phyloP scores from a whole-genome alignment of 2,329 filamentous ascomycete species.

The Botrytis sinoallii region DNA sequence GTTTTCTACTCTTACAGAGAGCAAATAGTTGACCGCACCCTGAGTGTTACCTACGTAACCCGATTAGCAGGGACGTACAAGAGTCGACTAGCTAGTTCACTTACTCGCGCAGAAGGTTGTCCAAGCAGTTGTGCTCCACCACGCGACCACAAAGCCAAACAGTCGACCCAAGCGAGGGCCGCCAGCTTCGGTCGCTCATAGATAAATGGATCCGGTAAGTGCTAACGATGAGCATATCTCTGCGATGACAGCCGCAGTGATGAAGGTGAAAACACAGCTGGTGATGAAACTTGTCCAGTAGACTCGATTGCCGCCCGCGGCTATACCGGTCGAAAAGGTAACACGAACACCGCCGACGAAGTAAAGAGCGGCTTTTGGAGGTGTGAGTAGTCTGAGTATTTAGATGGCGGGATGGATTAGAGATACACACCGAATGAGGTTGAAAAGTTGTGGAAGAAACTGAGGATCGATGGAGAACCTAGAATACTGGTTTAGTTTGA shows the following conservation, averaged over 20 bases:
- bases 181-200: slow-evolving; percentile 21
- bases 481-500: slow-evolving; percentile 18
- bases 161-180: slow-evolving; percentile 20
- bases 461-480: slow-evolving; percentile 49
- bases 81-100: neutral
- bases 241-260: slow-evolving; percentile 24
- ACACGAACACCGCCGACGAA: slow-evolving; percentile 59
- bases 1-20: slow-evolving; percentile 12
- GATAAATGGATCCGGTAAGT: slow-evolving; percentile 24
- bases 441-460: slow-evolving; percentile 56
- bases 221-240: slow-evolving; percentile 22
- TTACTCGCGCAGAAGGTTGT: slow-evolving; percentile 21
- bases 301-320: slow-evolving; percentile 57
- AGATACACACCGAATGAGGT: slow-evolving; percentile 47
- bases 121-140: slow-evolving; percentile 24
- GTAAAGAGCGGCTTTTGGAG: slow-evolving; percentile 49
- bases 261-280: slow-evolving; percentile 21
- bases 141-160: slow-evolving; percentile 23
- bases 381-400: neutral
- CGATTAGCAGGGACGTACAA: neutral
- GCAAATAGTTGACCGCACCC: slow-evolving; percentile 24
- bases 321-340: slow-evolving; percentile 59
- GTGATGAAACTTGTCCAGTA: slow-evolving; percentile 59
- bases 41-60: slow-evolving; percentile 18
- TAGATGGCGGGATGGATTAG: neutral